Evolutionary conservation across 139 green algal species (phyloP), one percentile per base, ranked within the genome.

Genomic region (Asterochloris sp.): DNA sequence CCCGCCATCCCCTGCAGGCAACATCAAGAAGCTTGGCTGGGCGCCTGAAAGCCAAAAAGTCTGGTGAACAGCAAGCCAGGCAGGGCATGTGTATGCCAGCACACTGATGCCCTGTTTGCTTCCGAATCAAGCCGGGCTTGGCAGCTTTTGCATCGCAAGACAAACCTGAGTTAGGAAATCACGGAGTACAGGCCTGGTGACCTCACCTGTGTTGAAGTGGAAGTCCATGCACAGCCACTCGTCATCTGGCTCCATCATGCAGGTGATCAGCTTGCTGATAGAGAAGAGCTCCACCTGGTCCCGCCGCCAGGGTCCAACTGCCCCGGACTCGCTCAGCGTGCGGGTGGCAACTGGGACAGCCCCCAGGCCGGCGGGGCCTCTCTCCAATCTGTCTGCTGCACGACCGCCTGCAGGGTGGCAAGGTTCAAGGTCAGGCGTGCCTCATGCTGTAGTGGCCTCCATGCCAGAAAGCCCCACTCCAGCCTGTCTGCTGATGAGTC

Each of bases 231-330:
- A 91, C 26, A 98, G 80, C 83, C 97, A 98, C 91, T 99, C 97
- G 82, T 98, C 96, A 86, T 98, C 94, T 27, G 92, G 87, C 83
- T 99, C 97, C 83, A 99, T 85, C 82, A 94, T 84, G 89, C 93
- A 98, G 89, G 97, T 97, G 79, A 99, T 94, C 68, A 99, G 91
- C 80, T 96, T 95, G 82, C 86, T 86, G 69, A 99, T 92, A 84
- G 95, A 99, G 85, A 98, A 99, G 61, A 98, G 90, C 92, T 99
- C 96, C 62, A 97, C 86, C 89, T 98, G 92, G 78, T 97, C 93
- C 47, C 94, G 84, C 23, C n/a, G 29, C 92, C 92, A 99, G 60
- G 69, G 16, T 47, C 94, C 95, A 60, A 98, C 91, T 1, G 89
- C 92, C 38, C 96, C 96, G 27, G 81, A 86, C 87, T 99, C 96